Evolutionary conservation across 306 rosid genomes (phyloP).

Genomic region (Cajanus cajan): DNA sequence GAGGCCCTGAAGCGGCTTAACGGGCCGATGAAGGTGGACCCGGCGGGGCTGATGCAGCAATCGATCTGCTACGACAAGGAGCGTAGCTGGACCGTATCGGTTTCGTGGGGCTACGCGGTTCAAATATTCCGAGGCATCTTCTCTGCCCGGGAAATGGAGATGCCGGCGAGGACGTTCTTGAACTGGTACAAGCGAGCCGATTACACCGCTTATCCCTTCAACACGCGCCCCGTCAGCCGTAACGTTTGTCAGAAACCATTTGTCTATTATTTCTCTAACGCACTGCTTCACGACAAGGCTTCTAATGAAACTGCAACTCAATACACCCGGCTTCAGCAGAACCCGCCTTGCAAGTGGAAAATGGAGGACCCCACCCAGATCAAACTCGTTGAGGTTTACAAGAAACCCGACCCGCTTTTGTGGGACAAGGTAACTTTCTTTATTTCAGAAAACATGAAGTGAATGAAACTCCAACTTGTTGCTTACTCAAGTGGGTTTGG

Average conservation of each 20-base stretch:
- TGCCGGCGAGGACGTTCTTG: constrained; percentile 62
- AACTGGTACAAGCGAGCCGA: constrained; percentile 63
- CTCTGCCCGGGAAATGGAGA: constrained; percentile 60
- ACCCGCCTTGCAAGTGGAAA: constrained; percentile 55
- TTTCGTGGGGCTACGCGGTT: constrained; percentile 74
- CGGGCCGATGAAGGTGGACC: constrained; percentile 50
- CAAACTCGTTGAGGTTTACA: constrained; percentile 38
- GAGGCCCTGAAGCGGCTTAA: constrained; percentile 52
- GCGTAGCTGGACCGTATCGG: constrained; percentile 62
- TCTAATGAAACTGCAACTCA: constrained; percentile 31
- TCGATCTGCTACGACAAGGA: constrained; percentile 71
- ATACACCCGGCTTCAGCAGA: constrained; percentile 30
- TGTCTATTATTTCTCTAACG: constrained; percentile 46
- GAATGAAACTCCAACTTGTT: not conserved
- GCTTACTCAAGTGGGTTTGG: not conserved
- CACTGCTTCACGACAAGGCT: not conserved
- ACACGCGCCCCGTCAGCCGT: constrained; percentile 48
- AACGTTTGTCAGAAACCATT: constrained; percentile 59
- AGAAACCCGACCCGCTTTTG: constrained; percentile 48
- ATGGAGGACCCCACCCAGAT: constrained; percentile 57
- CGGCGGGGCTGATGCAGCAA: constrained; percentile 63
- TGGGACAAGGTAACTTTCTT: constrained; percentile 63
- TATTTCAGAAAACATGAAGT: not conserved
- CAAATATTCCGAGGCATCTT: constrained; percentile 65
- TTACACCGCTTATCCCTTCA: constrained; percentile 48